phyloP scores from a whole-genome alignment of 805 yeast species.

The Barnettozyma populi region DNA sequence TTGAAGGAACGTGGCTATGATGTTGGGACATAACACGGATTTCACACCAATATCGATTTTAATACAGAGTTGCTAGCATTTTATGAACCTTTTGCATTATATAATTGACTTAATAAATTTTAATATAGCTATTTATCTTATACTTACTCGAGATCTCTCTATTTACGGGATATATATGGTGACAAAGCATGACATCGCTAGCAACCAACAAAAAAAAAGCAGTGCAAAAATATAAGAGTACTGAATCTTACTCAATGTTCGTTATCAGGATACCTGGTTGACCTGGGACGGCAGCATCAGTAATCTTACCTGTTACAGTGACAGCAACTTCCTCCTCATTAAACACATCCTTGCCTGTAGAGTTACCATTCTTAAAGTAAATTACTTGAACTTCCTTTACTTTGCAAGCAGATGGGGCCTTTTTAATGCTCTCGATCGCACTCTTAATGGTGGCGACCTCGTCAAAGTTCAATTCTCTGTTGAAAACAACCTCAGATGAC shows the following conservation, averaged over 20 bases:
- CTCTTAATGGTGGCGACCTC: slow-evolving; percentile 64
- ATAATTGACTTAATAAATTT: not conserved
- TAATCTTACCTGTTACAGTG: slow-evolving; percentile 54
- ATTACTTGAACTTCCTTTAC: slow-evolving; percentile 57
- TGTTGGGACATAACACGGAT: not conserved
- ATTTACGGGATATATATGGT: not conserved
- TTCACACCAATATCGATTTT: not conserved
- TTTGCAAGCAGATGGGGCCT: slow-evolving; percentile 55
- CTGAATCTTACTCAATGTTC: slow-evolving; percentile 37
- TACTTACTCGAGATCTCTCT: not conserved
- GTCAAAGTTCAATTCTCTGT: slow-evolving; percentile 80
- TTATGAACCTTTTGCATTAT: not conserved
- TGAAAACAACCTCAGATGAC: slow-evolving; percentile 73
- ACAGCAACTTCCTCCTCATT: slow-evolving; percentile 69
- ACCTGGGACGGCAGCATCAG: slow-evolving; percentile 88
- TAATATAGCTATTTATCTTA: not conserved
- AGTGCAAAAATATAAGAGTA: not conserved
- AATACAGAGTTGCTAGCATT: slow-evolving; percentile 1
- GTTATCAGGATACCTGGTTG: slow-evolving; percentile 79
- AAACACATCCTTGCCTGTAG: slow-evolving; percentile 55
- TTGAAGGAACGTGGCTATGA: slow-evolving; percentile 47
- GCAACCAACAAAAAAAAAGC: not conserved
- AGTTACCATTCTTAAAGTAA: slow-evolving; percentile 57
- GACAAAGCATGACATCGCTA: not conserved
- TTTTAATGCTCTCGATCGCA: slow-evolving; percentile 50